Evolutionary conservation across 2,329 filamentous ascomycete genomes (phyloP).

Genomic region (Curvularia sp.): DNA sequence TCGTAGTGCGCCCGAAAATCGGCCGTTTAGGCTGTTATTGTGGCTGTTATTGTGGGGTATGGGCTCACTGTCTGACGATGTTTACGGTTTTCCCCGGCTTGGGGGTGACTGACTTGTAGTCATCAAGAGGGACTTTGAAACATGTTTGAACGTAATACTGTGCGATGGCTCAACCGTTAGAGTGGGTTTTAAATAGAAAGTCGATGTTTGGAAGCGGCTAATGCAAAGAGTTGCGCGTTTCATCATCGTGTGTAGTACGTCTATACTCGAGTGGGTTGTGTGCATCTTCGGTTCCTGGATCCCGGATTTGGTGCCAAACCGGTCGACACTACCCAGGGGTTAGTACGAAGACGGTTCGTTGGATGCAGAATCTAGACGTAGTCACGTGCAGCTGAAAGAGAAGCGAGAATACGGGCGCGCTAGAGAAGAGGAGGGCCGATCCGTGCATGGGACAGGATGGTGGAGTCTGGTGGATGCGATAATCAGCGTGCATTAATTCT

Average conservation of each 20-base stretch:
- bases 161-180: neutral
- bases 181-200: neutral
- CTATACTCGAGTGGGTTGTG: neutral
- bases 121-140: neutral
- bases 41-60: neutral
- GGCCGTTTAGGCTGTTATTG: neutral
- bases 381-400: neutral
- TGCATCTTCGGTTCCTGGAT: neutral
- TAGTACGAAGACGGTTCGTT: neutral
- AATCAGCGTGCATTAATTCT: neutral
- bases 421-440: conserved; percentile 5
- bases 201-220: neutral
- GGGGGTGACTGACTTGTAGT: neutral
- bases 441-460: neutral
- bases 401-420: neutral
- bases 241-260: neutral
- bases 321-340: neutral
- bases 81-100: neutral
- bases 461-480: neutral
- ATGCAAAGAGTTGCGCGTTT: neutral
- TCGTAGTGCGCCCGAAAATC: neutral
- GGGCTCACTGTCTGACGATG: neutral
- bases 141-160: neutral
- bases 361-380: neutral
- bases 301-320: neutral